Evolutionary conservation across 2,329 filamentous ascomycete species (phyloP).

Genomic region (Albifimbria verrucaria): DNA sequence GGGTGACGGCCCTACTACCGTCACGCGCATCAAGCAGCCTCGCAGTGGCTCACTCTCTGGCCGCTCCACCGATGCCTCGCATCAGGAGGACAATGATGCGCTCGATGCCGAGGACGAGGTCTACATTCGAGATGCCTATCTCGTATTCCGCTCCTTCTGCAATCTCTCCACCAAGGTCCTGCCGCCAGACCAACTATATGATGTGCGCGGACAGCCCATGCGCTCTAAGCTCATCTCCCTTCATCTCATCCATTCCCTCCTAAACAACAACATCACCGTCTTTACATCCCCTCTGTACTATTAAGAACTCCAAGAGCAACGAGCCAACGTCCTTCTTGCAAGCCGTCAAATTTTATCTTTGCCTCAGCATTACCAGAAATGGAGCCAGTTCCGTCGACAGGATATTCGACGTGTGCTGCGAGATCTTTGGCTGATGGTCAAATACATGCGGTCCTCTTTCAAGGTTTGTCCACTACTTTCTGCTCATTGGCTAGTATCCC

Average conservation of each 20-base stretch:
- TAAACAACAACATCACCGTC: constrained; percentile 89
- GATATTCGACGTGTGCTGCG: constrained; percentile 93
- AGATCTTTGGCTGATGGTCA: constrained; percentile 99
- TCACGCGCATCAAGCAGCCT: constrained; percentile 55
- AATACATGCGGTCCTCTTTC: constrained; percentile 86
- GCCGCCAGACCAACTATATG: constrained; percentile 85
- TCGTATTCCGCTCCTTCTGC: constrained; percentile 96
- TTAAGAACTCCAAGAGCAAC: constrained; percentile 84
- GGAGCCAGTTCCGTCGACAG: constrained; percentile 87
- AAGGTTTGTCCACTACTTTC: constrained; percentile 56
- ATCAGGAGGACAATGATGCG: constrained; percentile 55
- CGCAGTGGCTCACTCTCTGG: constrained; percentile 47
- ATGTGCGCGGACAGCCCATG: constrained; percentile 93
- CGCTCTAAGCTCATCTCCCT: constrained; percentile 93
- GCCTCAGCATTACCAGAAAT: constrained; percentile 90
- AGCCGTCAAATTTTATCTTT: constrained; percentile 95
- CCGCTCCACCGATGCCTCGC: constrained; percentile 51
- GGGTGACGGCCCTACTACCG: constrained; percentile 65
- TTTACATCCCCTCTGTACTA: constrained; percentile 92
- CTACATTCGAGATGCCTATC: constrained; percentile 93
- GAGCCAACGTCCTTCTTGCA: constrained; percentile 89
- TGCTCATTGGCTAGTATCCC: neutral
- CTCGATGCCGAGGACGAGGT: constrained; percentile 83
- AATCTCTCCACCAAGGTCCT: constrained; percentile 93
- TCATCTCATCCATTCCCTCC: constrained; percentile 89